Percentiles rank a stretch among this genome's conserved stretches.
Evolutionary conservation across 257 asterid species (phyloP).

Genomic region (Henckelia pumila): DNA sequence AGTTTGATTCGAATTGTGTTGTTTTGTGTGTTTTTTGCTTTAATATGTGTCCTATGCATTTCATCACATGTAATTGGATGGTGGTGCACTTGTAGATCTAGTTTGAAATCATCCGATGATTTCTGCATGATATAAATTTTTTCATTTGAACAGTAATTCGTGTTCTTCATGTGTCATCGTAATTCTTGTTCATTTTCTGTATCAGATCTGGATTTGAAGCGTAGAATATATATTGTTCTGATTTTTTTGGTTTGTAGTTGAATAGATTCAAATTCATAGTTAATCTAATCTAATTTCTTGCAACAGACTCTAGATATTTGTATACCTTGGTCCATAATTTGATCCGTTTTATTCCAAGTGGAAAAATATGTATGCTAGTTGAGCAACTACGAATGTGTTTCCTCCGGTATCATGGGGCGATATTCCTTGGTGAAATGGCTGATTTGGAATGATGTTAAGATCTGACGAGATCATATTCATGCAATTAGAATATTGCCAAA

Average conservation of each 20-base stretch:
- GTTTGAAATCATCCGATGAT: slow-evolving; percentile 15
- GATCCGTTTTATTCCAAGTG: neutral
- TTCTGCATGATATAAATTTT: neutral
- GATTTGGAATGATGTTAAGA: neutral
- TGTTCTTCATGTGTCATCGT: neutral
- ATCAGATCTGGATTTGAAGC: neutral
- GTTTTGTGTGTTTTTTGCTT: no score
- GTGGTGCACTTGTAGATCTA: neutral
- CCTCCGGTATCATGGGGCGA: neutral
- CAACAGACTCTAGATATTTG: neutral
- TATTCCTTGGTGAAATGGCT: neutral
- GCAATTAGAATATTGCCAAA: neutral
- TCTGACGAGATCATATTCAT: neutral
- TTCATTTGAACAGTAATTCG: neutral
- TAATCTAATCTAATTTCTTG: neutral
- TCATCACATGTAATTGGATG: neutral
- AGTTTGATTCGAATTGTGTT: neutral
- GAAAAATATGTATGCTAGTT: neutral
- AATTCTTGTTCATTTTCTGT: neutral
- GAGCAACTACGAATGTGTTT: neutral
- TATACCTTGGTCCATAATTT: neutral
- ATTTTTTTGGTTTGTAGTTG: neutral
- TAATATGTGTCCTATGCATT: neutral
- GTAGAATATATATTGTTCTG: no score
- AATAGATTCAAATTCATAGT: neutral